A percentile compares a stretch with the other conserved stretches of the same genome.
Conservation (phyloP, 1,284 basidiomycete genomes). For the Irpex sp. region DNA sequence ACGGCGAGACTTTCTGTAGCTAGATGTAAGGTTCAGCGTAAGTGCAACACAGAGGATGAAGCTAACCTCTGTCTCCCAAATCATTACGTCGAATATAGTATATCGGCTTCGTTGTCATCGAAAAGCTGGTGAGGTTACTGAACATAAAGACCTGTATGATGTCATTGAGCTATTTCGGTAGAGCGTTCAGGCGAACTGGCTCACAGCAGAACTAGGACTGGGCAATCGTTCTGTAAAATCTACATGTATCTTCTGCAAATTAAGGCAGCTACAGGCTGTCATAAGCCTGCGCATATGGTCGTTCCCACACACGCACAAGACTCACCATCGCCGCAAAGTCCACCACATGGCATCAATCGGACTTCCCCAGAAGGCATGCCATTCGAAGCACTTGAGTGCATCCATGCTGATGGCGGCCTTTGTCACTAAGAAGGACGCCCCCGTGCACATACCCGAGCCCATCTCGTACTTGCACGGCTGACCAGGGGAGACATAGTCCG, state of each 20-base stretch:
- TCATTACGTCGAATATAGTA: slow-evolving; percentile 54
- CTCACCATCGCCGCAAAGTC: slow-evolving; percentile 56
- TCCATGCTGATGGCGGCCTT: slow-evolving; percentile 46
- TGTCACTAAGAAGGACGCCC: slow-evolving; percentile 25
- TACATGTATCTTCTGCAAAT: slow-evolving; percentile 51
- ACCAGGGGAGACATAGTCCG: slow-evolving; percentile 22
- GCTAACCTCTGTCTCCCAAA: slow-evolving; percentile 48
- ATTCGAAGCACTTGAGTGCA: slow-evolving; percentile 56
- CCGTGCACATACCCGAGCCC: slow-evolving; percentile 20
- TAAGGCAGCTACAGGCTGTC: slow-evolving; percentile 45
- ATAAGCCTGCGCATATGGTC: background rate
- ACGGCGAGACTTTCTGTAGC: slow-evolving; percentile 32
- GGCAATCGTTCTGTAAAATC: slow-evolving; percentile 58
- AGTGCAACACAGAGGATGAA: background rate
- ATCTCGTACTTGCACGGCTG: slow-evolving; percentile 10
- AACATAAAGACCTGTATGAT: slow-evolving; percentile 57
- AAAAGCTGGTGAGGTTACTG: slow-evolving; percentile 51
- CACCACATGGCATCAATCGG: slow-evolving; percentile 71
- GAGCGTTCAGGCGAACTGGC: slow-evolving; percentile 18
- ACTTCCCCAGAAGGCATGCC: slow-evolving; percentile 63
- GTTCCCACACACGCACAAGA: slow-evolving; percentile 8
- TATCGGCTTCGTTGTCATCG: slow-evolving; percentile 47
- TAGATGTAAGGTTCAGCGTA: slow-evolving; percentile 6
- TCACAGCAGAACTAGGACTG: slow-evolving; percentile 50
- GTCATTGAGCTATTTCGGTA: slow-evolving; percentile 5